Conservation (phyloP, 352 stramenopile genomes). For the Phytophthora quininea region DNA sequence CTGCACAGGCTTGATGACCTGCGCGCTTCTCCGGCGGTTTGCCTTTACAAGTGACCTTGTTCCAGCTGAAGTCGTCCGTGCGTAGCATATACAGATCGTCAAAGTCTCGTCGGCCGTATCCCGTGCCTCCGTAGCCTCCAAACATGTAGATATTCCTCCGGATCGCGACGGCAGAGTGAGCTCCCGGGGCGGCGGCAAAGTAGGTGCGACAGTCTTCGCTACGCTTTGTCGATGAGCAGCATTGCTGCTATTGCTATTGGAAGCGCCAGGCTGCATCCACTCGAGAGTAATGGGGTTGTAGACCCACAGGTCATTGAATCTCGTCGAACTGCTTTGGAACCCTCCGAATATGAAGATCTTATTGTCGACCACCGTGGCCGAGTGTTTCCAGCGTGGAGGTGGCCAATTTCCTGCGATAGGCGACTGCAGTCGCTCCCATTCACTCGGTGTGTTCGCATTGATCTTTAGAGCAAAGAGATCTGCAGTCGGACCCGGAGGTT, state of each 20-base stretch:
- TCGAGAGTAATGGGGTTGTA: conserved; percentile 94
- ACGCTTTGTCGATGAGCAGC: conserved; percentile 54
- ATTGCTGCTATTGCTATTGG: conserved; percentile 27
- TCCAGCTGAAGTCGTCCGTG: conserved; percentile 88
- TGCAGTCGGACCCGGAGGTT: conserved; percentile 91
- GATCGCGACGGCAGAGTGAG: conserved; percentile 90
- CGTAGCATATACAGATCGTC: conserved; percentile 93
- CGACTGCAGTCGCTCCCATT: conserved; percentile 76
- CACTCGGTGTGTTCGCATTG: conserved; percentile 62
- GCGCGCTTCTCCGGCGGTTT: conserved; percentile 91
- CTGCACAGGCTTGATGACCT: conserved; percentile 91
- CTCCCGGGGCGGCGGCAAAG: conserved; percentile 85
- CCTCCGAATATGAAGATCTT: conserved; percentile 95
- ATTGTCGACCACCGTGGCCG: conserved; percentile 85
- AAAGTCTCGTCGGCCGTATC: conserved; percentile 93
- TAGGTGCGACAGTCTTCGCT: conserved; percentile 30
- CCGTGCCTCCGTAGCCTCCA: conserved; percentile 94
- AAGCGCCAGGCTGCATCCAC: conserved; percentile 75
- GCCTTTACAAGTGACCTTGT: conserved; percentile 85
- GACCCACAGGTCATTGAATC: conserved; percentile 97
- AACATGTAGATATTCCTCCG: conserved; percentile 91
- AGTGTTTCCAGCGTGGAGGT: conserved; percentile 90
- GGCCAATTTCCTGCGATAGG: conserved; percentile 34
- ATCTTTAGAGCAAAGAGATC: conserved; percentile 95
- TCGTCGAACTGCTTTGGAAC: conserved; percentile 86